Evolutionary conservation across 495 filamentous ascomycete species (phyloP), one percentile per base, ranked within the genome.

Genomic region (Tuber calosporum): DNA sequence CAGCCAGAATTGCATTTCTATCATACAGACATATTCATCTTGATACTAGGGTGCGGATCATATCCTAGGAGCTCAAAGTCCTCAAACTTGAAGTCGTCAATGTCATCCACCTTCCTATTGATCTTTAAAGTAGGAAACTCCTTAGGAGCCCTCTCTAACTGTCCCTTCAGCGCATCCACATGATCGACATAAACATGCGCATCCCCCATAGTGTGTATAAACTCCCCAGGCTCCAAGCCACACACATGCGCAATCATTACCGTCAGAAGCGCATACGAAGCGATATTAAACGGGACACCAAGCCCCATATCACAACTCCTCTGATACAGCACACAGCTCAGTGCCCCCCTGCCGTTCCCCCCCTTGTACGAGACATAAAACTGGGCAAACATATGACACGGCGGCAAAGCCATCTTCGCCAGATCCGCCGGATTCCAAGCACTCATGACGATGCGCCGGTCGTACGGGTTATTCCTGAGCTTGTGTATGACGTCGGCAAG

Each of bases 321-420:
- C 84, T 98, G 95, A 82, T 97, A 99, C 22, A 99, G 84, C 79
- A 93, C 87, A 78, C 92, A 95, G 79, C 91, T 89, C 34, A 97
- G 84, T 38, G 90, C 86, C 4, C 93, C 93, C 75, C 86, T 86
- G 19, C 82, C 80, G 69, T 86, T 86, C 11, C 81, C 80, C 66
- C 82, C 80, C 58, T 75, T 80, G 82, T 88, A 97, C 1, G 90
- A 92, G 48, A 99, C 94, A 79, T 97, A 97, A 80, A 98, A 98
- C 83, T 98, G 96, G 20, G 94, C 94, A 84, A 99, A 97, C 95
- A 99, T 97, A 82, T 98, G 95, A 81, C 95, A 99, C 5, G 96
- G 95, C 75, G 95, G 95, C 30, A 99, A 86, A 2, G 93, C 95
- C 95, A 98, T 99, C 82, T 91, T 89, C 67, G 83, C 83, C 78